Conservation (phyloP, 2,329 filamentous ascomycete species). For the Pestalotiopsis sp. region DNA sequence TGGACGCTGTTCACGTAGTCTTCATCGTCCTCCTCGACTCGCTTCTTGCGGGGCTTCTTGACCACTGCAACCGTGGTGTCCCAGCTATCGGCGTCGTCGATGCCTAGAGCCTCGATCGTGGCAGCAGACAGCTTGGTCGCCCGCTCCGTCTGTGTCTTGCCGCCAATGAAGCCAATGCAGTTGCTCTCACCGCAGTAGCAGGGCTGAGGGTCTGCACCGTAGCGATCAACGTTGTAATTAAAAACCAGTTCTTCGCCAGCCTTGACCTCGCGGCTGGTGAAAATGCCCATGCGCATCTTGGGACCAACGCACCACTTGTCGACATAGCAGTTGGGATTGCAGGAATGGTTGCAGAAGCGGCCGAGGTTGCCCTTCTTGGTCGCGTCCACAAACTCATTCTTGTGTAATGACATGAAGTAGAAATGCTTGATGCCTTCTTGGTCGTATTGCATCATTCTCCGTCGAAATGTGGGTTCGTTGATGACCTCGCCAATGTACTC, state of each 20-base stretch:
- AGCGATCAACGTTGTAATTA: constrained; percentile 99
- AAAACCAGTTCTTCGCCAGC: constrained; percentile 95
- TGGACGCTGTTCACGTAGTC: constrained; percentile 84
- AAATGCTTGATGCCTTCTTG: constrained; percentile 98
- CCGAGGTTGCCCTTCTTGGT: constrained; percentile 96
- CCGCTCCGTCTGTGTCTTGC: constrained; percentile 95
- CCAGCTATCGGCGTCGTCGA: constrained; percentile 91
- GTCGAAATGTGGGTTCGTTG: constrained; percentile 85
- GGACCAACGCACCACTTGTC: constrained; percentile 99
- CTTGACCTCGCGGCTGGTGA: constrained; percentile 81
- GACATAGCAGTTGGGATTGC: constrained; percentile 97
- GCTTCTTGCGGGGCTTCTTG: constrained; percentile 92
- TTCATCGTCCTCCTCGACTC: constrained; percentile 86
- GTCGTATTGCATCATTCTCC: constrained; percentile 91
- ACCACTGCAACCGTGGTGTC: constrained; percentile 73
- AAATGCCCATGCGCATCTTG: constrained; percentile 98
- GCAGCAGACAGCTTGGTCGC: constrained; percentile 88
- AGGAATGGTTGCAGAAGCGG: constrained; percentile 98
- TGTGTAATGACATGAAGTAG: constrained; percentile 99
- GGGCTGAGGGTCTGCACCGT: constrained; percentile 93
- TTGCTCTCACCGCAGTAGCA: constrained; percentile 96
- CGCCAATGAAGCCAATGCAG: constrained; percentile 94
- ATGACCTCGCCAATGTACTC: constrained; percentile 99
- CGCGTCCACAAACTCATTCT: constrained; percentile 95
- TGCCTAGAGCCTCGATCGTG: constrained; percentile 92